phyloP scores from a whole-genome alignment of 768 basidiomycete species.

The Gyrodon lividus region DNA sequence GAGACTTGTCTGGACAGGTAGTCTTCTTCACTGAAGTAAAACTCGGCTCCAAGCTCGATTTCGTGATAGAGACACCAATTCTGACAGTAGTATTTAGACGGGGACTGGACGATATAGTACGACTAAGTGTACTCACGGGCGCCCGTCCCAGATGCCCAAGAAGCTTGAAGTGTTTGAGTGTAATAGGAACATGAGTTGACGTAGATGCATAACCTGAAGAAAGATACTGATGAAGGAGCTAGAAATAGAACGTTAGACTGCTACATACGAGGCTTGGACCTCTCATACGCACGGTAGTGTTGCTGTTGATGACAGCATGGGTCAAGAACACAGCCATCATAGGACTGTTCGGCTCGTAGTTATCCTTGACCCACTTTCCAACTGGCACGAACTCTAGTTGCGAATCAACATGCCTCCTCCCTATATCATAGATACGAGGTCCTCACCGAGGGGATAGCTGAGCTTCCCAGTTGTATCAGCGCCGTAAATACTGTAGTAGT shows the following conservation, averaged over 20 bases:
- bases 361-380: conserved; percentile 57
- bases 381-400: conserved; percentile 53
- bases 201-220: conserved; percentile 20
- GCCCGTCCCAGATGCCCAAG: conserved; percentile 63
- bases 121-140: conserved; percentile 45
- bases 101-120: not conserved
- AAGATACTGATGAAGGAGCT: conserved; percentile 53
- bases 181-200: conserved; percentile 56
- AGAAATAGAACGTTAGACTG: not conserved
- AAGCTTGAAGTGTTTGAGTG: conserved; percentile 74
- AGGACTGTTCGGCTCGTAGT: conserved; percentile 55
- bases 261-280: not conserved
- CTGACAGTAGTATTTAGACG: conserved; percentile 31
- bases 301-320: conserved; percentile 72
- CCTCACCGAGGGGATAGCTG: conserved; percentile 56
- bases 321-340: conserved; percentile 68
- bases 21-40: conserved; percentile 69
- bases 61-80: conserved; percentile 54
- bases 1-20: conserved; percentile 46
- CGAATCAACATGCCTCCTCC: conserved; percentile 1
- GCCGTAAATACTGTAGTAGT: conserved; percentile 41
- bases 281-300: conserved; percentile 32
- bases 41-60: conserved; percentile 65
- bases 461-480: conserved; percentile 48
- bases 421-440: not conserved